A percentile compares a stretch with the other conserved stretches of the same genome.
phyloP scores from a whole-genome alignment of 192 early-diverging fungal genomes.

The Globomyces pollinis-pini region DNA sequence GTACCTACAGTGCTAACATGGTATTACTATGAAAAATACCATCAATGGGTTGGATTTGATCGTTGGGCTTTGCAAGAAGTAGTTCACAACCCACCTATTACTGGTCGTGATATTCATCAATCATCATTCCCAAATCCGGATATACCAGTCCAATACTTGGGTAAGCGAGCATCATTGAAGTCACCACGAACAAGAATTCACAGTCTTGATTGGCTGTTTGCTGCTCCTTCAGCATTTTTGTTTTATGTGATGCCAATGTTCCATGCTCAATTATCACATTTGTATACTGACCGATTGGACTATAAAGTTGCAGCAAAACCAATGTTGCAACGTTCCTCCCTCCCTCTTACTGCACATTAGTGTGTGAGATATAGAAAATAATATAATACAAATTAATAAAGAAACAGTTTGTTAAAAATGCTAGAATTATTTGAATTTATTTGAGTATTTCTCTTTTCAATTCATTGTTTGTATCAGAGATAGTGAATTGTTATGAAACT shows the following conservation, averaged over 20 bases:
- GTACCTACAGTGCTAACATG: constrained; percentile 35
- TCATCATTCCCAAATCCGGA: neutral
- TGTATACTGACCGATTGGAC: constrained; percentile 42
- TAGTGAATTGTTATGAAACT: no score
- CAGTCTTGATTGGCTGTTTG: constrained; percentile 34
- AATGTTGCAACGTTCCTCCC: constrained; percentile 6
- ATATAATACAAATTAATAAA: no score
- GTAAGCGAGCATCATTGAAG: constrained; percentile 29
- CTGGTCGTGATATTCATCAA: constrained; percentile 12
- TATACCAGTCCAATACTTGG: constrained; percentile 30
- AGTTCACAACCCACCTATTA: constrained; percentile 12
- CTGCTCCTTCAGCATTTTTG: constrained; percentile 28
- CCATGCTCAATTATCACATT: constrained; percentile 41
- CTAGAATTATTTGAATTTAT: no score
- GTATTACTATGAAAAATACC: constrained; percentile 46
- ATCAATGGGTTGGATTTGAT: constrained; percentile 38
- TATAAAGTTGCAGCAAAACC: constrained; percentile 53
- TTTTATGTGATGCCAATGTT: constrained; percentile 42
- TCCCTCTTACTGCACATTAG: no score
- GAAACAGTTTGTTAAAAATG: no score
- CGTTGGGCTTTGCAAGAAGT: constrained; percentile 40
- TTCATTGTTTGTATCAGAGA: no score
- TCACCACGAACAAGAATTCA: constrained; percentile 19
- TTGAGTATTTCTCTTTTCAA: no score
- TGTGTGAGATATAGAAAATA: no score